phyloP scores from a whole-genome alignment of 2,329 filamentous ascomycete species.

The Talaromyces sp. region DNA sequence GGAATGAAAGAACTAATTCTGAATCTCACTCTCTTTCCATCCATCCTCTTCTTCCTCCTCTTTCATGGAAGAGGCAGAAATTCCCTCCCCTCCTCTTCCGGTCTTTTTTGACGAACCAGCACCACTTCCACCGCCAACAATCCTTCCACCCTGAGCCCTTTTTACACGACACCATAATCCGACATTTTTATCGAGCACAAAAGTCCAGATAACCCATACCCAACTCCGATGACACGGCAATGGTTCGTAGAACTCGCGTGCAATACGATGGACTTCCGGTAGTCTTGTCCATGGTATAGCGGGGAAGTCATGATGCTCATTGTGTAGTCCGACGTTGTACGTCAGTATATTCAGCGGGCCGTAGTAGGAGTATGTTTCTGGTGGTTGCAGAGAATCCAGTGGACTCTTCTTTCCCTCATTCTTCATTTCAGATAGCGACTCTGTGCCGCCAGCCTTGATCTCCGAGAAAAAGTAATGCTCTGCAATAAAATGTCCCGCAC shows the following conservation, averaged over 20 bases:
- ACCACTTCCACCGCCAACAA: constrained; percentile 47
- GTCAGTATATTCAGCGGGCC: constrained; percentile 86
- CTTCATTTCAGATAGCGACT: constrained; percentile 55
- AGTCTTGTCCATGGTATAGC: constrained; percentile 92
- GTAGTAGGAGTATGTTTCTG: constrained; percentile 97
- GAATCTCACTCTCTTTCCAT: constrained; percentile 68
- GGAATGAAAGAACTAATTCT: constrained; percentile 42
- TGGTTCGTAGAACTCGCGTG: constrained; percentile 85
- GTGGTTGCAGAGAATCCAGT: constrained; percentile 63
- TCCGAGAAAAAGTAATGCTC: constrained; percentile 78
- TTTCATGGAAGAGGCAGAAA: constrained; percentile 42
- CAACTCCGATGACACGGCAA: constrained; percentile 86
- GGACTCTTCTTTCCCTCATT: constrained; percentile 32
- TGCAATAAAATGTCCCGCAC: constrained; percentile 96
- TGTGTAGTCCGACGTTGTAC: constrained; percentile 97
- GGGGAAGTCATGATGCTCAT: constrained; percentile 98
- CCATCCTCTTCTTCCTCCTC: constrained; percentile 46
- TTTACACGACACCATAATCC: constrained; percentile 92
- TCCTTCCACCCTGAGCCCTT: constrained; percentile 70
- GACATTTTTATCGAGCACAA: constrained; percentile 85
- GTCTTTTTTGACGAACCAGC: constrained; percentile 40
- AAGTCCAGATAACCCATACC: constrained; percentile 91
- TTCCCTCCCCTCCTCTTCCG: constrained; percentile 45
- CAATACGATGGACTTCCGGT: constrained; percentile 71
- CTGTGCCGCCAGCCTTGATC: constrained; percentile 36